Evolutionary conservation across 176 grass and related monocot species (phyloP), one percentile per base, ranked within the genome.

Genomic region (Triticum timopheevii): DNA sequence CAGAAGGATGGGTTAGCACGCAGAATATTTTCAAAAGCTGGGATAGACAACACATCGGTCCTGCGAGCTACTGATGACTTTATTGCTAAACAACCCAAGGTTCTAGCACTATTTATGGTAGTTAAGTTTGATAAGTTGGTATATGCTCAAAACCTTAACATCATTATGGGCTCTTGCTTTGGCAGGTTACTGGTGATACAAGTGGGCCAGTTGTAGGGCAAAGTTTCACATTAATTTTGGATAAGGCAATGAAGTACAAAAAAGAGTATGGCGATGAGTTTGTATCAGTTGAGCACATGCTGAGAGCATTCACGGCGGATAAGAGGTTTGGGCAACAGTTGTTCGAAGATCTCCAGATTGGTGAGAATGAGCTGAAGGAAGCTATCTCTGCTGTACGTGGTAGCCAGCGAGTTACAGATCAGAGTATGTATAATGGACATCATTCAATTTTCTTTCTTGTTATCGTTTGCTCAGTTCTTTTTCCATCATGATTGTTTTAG

Each of bases 1-100:
- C 96, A 98, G 80, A 96, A 98, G 64, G 96, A 98, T 89, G 96
- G 93, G 27, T 91, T 98, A 82, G 93, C 92, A 65, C 86, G 93
- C 35, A 95, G 93, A 85, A 96, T 98, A 77, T 98, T 98, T 77
- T 59, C 92, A 5, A 98, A 98, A 82, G 86, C 93, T 61, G 93
- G 93, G 82, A 80, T 91, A 67, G 96, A 96, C 79, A 98, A 94
- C 84, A 96, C 93, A 63, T 84, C 90, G 1, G 80, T 91, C 56
- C 84, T 96, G 22, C 96, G 92, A 92, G 92, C 88, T 38, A 94
- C 90, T 3, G 93, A 98, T 80, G 86, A 91, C 25, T 98, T 92
- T 77, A 98, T 98, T 61, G 91, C 92, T 62, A 84, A 61, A 90
- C 93, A 96, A 58, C 92, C 93, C 0, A 98, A 96, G 88, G 96